Conservation (phyloP, 495 filamentous ascomycete species). For the Trichoderma asperelloides region DNA sequence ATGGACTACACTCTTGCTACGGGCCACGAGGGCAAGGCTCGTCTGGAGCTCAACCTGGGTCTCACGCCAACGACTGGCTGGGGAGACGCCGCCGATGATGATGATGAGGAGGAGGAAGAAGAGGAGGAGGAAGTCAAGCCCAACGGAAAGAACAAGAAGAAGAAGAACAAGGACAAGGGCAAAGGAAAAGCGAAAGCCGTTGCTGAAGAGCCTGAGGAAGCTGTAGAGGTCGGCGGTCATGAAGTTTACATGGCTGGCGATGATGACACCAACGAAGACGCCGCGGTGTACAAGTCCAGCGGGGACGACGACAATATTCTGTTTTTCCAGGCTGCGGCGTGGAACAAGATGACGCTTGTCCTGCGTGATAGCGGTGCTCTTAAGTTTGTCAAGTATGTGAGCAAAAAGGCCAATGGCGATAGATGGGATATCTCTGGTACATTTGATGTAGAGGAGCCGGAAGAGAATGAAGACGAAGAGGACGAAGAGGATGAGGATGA, state of each 20-base stretch:
- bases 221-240: slow-evolving; percentile 65
- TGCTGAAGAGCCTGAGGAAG: slow-evolving; percentile 19
- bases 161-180: slow-evolving; percentile 16
- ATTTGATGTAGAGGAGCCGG: slow-evolving; percentile 44
- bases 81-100: slow-evolving; percentile 62
- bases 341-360: slow-evolving; percentile 86
- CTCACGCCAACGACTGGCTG: slow-evolving; percentile 76
- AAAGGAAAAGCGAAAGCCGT: slow-evolving; percentile 9
- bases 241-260: slow-evolving; percentile 90
- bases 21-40: slow-evolving; percentile 66
- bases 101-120: slow-evolving; percentile 32
- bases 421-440: slow-evolving; percentile 82
- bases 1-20: slow-evolving; percentile 90
- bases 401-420: slow-evolving; percentile 70
- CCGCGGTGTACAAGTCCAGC: slow-evolving; percentile 73
- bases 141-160: slow-evolving; percentile 20
- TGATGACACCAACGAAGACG: slow-evolving; percentile 64
- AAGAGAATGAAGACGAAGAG: slow-evolving; percentile 26
- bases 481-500: slow-evolving; percentile 20
- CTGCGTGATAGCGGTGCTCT: slow-evolving; percentile 78
- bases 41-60: slow-evolving; percentile 77
- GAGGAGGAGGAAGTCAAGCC: slow-evolving; percentile 25
- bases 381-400: slow-evolving; percentile 95
- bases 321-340: slow-evolving; percentile 77
- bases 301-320: slow-evolving; percentile 88